Conservation (phyloP, 345 rosid genomes). For the Citrus maxima region DNA sequence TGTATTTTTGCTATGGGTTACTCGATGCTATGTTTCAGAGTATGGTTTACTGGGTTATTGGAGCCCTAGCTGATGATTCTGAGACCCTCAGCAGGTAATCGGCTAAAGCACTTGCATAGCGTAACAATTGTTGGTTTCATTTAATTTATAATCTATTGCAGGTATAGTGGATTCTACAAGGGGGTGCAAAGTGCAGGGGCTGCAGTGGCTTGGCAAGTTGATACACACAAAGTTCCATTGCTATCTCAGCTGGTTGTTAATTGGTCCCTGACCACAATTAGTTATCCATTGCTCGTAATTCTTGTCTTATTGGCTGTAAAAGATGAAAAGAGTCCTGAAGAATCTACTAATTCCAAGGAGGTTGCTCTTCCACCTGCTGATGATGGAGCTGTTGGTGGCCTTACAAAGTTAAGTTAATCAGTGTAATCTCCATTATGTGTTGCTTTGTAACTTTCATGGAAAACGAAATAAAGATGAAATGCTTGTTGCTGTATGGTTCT, state of each 20-base stretch:
- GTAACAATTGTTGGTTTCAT: neutral
- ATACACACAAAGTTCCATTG: slow-evolving; percentile 56
- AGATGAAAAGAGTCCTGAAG: slow-evolving; percentile 37
- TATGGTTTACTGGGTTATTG: slow-evolving; percentile 92
- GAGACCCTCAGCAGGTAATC: slow-evolving; percentile 72
- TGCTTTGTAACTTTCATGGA: neutral
- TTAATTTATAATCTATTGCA: slow-evolving; percentile 12
- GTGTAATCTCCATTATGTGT: neutral
- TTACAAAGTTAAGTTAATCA: neutral
- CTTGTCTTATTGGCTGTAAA: slow-evolving; percentile 71
- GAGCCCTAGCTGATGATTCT: slow-evolving; percentile 83
- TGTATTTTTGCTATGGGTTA: slow-evolving; percentile 78
- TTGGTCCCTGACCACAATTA: slow-evolving; percentile 76
- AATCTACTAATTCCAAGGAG: slow-evolving; percentile 6
- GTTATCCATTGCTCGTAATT: slow-evolving; percentile 67
- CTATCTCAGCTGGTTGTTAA: slow-evolving; percentile 59
- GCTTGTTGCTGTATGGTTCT: neutral
- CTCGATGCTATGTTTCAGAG: slow-evolving; percentile 93
- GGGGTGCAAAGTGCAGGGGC: slow-evolving; percentile 97
- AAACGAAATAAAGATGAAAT: neutral
- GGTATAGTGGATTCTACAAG: slow-evolving; percentile 88
- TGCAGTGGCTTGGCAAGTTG: slow-evolving; percentile 96
- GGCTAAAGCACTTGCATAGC: neutral
- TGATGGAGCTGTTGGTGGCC: neutral
- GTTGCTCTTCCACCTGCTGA: neutral